Evolutionary conservation across 192 early-diverging fungal genomes (phyloP).

Genomic region (Mortierella hygrophila): DNA sequence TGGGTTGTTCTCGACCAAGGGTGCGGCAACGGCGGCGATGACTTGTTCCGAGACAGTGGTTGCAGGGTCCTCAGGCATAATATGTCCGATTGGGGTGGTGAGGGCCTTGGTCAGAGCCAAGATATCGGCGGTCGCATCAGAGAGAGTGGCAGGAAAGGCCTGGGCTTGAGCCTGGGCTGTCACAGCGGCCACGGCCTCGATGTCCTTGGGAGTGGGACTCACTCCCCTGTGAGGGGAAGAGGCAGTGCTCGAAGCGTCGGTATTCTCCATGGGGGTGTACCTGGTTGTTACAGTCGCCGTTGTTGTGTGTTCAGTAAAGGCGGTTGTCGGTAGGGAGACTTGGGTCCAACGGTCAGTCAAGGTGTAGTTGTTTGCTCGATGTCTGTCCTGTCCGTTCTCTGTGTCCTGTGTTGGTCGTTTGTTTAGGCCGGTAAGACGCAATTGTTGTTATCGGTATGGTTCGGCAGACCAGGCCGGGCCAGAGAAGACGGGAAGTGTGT

Average conservation of each 20-base stretch:
- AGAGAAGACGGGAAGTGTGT: background rate
- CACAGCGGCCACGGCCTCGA: slow-evolving; percentile 14
- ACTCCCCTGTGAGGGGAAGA: slow-evolving; percentile 3
- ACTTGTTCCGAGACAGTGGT: background rate
- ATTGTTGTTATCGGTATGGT: background rate
- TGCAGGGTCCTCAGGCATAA: background rate
- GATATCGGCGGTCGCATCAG: slow-evolving; percentile 9
- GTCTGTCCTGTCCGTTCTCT: background rate
- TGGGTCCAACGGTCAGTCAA: background rate
- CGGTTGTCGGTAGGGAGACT: background rate
- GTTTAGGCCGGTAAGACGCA: background rate
- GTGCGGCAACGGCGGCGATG: slow-evolving; percentile 15
- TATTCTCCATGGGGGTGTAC: background rate
- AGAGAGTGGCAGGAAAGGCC: slow-evolving; percentile 8
- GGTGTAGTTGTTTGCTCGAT: background rate
- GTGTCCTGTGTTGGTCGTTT: background rate
- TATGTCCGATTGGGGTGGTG: slow-evolving; percentile 12
- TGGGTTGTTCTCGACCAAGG: background rate
- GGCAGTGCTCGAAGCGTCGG: background rate
- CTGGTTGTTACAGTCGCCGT: slow-evolving; percentile 7
- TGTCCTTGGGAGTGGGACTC: slow-evolving; percentile 13
- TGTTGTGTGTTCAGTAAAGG: background rate
- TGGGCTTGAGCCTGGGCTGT: slow-evolving; percentile 15
- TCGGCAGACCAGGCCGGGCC: background rate
- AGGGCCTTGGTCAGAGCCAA: slow-evolving; percentile 16